A percentile compares a stretch with the other conserved stretches of the same genome.
Evolutionary conservation across 805 yeast genomes (phyloP).

Genomic region (Saccharomycodes ludwigii): DNA sequence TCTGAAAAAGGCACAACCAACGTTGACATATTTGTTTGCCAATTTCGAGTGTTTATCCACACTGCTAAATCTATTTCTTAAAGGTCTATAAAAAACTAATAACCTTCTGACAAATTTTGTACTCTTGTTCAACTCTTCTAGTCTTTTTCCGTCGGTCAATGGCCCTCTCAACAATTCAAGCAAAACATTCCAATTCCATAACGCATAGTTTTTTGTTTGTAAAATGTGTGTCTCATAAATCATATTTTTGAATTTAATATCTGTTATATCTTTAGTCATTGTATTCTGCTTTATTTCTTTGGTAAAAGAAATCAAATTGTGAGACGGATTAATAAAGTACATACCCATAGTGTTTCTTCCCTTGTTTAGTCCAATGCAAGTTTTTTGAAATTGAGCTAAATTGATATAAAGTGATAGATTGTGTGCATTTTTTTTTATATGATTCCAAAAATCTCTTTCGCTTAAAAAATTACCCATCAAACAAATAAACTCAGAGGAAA

Average conservation of each 20-base stretch:
- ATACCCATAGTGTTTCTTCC: conserved; percentile 1
- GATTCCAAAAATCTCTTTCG: conserved; percentile 6
- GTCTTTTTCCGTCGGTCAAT: conserved; percentile 49
- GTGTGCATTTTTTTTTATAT: background rate
- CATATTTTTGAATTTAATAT: conserved; percentile 39
- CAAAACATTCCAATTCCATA: conserved; percentile 82
- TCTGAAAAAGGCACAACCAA: conserved; percentile 66
- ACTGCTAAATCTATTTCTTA: conserved; percentile 66
- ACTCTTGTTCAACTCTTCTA: conserved; percentile 65
- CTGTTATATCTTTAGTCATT: background rate
- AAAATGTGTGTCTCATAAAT: conserved; percentile 59
- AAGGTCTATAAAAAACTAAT: conserved; percentile 81
- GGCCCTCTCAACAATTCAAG: conserved; percentile 75
- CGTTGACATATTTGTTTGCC: conserved; percentile 46
- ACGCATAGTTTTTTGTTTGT: conserved; percentile 62
- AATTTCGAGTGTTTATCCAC: conserved; percentile 34
- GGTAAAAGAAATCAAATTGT: background rate
- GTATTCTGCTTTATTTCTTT: background rate
- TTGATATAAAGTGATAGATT: background rate
- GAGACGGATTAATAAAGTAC: background rate
- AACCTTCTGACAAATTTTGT: conserved; percentile 81
- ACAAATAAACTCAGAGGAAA: conserved; percentile 50
- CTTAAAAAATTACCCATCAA: conserved; percentile 47
- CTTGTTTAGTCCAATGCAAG: background rate
- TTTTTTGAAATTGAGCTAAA: background rate